Conservation (phyloP, 2,329 filamentous ascomycete genomes). For the Fusarium ramigenum region DNA sequence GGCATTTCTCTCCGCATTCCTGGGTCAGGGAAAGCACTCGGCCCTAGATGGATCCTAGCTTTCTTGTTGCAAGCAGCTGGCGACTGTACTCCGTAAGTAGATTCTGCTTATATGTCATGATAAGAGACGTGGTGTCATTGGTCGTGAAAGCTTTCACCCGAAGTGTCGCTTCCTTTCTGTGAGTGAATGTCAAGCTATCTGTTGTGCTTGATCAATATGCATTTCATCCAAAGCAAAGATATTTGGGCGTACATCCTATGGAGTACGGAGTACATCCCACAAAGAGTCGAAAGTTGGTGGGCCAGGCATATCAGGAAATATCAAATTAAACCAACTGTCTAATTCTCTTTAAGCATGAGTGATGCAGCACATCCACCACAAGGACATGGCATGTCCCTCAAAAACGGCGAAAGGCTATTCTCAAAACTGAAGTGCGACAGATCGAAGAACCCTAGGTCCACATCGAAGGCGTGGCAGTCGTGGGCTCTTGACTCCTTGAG, state of each 20-base stretch:
- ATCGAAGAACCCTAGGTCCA: slow-evolving; percentile 29
- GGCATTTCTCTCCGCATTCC: slow-evolving; percentile 49
- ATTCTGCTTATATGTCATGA: not conserved
- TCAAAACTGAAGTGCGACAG: slow-evolving; percentile 27
- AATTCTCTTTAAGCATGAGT: slow-evolving; percentile 14
- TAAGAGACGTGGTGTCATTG: not conserved
- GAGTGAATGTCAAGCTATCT: not conserved
- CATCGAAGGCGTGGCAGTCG: slow-evolving; percentile 5
- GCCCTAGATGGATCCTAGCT: not conserved
- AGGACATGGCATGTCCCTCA: slow-evolving; percentile 30
- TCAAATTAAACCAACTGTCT: slow-evolving; percentile 5
- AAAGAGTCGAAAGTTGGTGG: slow-evolving; percentile 1
- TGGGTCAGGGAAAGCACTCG: slow-evolving; percentile 9
- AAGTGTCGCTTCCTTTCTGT: not conserved
- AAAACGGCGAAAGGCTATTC: slow-evolving; percentile 26
- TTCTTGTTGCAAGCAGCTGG: not conserved
- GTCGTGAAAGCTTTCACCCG: not conserved
- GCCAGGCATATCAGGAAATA: slow-evolving; percentile 8
- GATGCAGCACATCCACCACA: slow-evolving; percentile 23
- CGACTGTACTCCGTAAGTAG: not conserved
- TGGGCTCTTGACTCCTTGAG: not conserved
- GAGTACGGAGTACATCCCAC: too few relatives aligned
- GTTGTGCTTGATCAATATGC: not conserved
- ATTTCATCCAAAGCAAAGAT: not conserved
- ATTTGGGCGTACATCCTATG: not conserved